Percentiles rank a stretch among this genome's conserved stretches.
Evolutionary conservation across 331 rosid species (phyloP).

Genomic region (Rosa hybrid): DNA sequence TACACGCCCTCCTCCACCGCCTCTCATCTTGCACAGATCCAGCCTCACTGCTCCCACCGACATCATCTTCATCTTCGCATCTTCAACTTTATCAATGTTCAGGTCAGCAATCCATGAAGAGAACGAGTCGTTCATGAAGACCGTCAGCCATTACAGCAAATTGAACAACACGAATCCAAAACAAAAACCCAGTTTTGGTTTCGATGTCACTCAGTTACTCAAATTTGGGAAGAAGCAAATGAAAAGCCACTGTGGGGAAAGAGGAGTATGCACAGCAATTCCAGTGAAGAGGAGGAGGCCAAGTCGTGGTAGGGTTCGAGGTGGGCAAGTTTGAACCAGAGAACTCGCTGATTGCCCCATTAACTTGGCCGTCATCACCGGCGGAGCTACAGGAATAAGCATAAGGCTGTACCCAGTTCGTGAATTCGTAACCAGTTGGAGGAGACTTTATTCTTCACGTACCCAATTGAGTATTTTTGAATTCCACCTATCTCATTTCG

Average conservation of each 20-base stretch:
- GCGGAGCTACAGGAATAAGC: too few relatives aligned
- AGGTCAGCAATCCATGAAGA: conserved; percentile 48
- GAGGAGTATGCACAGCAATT: conserved; percentile 17
- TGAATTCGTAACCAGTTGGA: too few relatives aligned
- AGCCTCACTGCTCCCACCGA: conserved; percentile 64
- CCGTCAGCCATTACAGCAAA: conserved; percentile 27
- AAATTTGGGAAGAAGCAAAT: conserved; percentile 23
- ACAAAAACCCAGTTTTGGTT: conserved; percentile 25
- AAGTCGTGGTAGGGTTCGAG: not conserved
- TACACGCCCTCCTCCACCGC: too few relatives aligned
- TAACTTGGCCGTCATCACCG: too few relatives aligned
- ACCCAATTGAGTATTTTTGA: conserved; percentile 4
- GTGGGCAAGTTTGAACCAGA: too few relatives aligned
- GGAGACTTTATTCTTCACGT: not conserved
- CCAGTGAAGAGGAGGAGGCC: conserved; percentile 1
- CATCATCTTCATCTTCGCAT: conserved; percentile 60
- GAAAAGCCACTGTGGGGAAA: conserved; percentile 77
- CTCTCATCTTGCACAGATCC: conserved; percentile 50
- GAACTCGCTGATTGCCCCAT: too few relatives aligned
- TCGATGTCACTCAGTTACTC: conserved; percentile 47
- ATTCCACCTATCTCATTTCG: not conserved
- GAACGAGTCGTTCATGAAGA: conserved; percentile 48
- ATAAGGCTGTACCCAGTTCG: too few relatives aligned
- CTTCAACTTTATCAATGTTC: conserved; percentile 34
- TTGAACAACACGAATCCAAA: conserved; percentile 20